These are phyloP conservation scores for Galerina marginata DNA, from an alignment of 768 basidiomycete species.

Conservation along the genomic window DNA sequence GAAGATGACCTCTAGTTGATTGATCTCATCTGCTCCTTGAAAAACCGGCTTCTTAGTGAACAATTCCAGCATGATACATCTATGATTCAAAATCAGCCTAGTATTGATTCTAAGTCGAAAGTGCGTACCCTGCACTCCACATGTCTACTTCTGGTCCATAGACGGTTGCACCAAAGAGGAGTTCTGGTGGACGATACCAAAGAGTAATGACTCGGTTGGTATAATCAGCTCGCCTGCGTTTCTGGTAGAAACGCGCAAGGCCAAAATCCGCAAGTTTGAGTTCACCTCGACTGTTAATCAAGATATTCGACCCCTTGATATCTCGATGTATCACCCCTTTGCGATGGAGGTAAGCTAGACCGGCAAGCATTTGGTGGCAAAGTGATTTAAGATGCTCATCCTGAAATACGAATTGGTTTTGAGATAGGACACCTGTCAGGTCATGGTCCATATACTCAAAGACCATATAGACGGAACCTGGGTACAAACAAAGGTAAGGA, in stretches of 20 bases:
- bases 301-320: constrained; percentile 98
- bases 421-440: constrained; percentile 91
- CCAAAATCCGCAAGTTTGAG: constrained; percentile 98
- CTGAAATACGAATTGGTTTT: constrained; percentile 85
- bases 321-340: constrained; percentile 97
- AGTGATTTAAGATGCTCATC: constrained; percentile 94
- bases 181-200: constrained; percentile 97
- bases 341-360: constrained; percentile 93
- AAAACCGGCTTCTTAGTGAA: constrained; percentile 97
- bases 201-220: constrained; percentile 99
- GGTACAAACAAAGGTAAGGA: neutral
- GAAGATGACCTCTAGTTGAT: constrained; percentile 94
- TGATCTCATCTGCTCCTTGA: constrained; percentile 97
- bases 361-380: constrained; percentile 93
- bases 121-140: constrained; percentile 94
- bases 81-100: constrained; percentile 34
- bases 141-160: constrained; percentile 99
- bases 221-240: constrained; percentile 88
- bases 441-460: constrained; percentile 99
- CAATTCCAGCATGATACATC: constrained; percentile 98
- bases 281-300: constrained; percentile 89
- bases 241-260: constrained; percentile 94
- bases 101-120: neutral
- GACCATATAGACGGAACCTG: constrained; percentile 98
- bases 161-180: constrained; percentile 92